A percentile compares a stretch with the other conserved stretches of the same genome.
These are phyloP conservation scores for Amborella trichopoda DNA, from an alignment of 164 flowering plant species.

Conservation along the genomic window DNA sequence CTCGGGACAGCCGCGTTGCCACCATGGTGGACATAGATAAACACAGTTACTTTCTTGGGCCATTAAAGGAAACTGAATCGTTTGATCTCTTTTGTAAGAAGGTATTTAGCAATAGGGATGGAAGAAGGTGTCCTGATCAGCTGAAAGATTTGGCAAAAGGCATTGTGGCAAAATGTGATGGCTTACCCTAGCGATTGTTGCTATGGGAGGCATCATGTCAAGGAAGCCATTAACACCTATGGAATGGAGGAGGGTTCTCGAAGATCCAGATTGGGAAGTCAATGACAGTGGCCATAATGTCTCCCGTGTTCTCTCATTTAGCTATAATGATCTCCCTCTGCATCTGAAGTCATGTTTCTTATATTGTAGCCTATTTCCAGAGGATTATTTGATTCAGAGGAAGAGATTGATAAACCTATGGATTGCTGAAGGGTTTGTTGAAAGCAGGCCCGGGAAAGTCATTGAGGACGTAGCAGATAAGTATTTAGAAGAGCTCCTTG, in stretches of 20 bases:
- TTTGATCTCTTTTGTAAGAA: too few relatives aligned
- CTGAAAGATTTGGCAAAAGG: not conserved
- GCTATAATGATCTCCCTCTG: constrained; percentile 8
- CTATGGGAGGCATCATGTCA: constrained; percentile 10
- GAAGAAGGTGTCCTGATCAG: too few relatives aligned
- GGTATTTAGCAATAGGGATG: too few relatives aligned
- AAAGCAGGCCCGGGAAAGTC: not conserved
- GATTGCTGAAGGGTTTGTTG: constrained; percentile 18
- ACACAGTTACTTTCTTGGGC: not conserved
- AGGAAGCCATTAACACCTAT: constrained; percentile 1
- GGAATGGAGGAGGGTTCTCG: constrained; percentile 3
- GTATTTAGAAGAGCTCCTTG: constrained; percentile 7
- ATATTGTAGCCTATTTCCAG: constrained; percentile 12
- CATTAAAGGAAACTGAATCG: too few relatives aligned
- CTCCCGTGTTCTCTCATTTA: constrained; percentile 2
- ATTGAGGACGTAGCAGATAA: constrained; percentile 7
- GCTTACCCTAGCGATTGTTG: constrained; percentile 12
- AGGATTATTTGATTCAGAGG: constrained; percentile 4
- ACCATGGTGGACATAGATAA: not conserved
- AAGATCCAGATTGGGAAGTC: constrained; percentile 6
- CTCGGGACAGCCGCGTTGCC: not conserved
- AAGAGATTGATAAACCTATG: constrained; percentile 10
- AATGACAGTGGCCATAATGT: not conserved
- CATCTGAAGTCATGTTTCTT: constrained; percentile 13
- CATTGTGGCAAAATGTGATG: constrained; percentile 13